Evolutionary conservation across 805 yeast genomes (phyloP).

Genomic region (Zygosaccharomyces bailii): DNA sequence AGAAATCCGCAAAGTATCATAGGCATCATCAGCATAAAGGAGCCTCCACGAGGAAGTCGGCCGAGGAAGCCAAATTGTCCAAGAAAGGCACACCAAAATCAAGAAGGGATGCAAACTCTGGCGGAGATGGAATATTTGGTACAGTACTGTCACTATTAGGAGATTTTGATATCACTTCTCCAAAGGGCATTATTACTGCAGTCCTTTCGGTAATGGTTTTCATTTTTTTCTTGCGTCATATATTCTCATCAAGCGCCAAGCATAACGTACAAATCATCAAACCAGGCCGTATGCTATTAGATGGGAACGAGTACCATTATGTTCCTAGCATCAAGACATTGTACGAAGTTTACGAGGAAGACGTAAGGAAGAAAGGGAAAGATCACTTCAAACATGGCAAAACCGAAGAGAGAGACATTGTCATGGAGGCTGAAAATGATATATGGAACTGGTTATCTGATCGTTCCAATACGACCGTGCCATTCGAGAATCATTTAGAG

Average conservation of each 20-base stretch:
- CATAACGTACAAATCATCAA: conserved; percentile 19
- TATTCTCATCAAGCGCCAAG: conserved; percentile 8
- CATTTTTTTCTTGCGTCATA: conserved; percentile 12
- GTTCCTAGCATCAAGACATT: conserved; percentile 42
- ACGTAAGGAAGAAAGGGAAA: conserved; percentile 16
- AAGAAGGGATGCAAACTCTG: background rate
- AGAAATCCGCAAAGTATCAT: conserved; percentile 18
- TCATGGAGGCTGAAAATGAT: conserved; percentile 50
- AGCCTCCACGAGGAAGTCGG: conserved; percentile 8
- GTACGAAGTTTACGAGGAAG: conserved; percentile 30
- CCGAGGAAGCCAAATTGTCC: conserved; percentile 12
- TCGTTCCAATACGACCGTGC: conserved; percentile 31
- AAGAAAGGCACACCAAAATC: background rate
- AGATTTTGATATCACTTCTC: conserved; percentile 22
- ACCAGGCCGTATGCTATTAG: conserved; percentile 32
- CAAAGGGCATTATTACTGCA: conserved; percentile 15
- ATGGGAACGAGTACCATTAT: conserved; percentile 38
- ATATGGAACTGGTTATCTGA: conserved; percentile 73
- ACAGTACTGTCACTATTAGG: conserved; percentile 10
- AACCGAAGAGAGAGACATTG: conserved; percentile 23
- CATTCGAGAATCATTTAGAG: conserved; percentile 5
- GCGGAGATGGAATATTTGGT: conserved; percentile 6
- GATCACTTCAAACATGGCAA: conserved; percentile 7
- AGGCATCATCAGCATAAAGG: conserved; percentile 10
- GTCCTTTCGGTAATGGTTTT: conserved; percentile 11